These are phyloP conservation scores for Neurospora sp. DNA, from an alignment of 495 filamentous ascomycete species.

Conservation along the genomic window DNA sequence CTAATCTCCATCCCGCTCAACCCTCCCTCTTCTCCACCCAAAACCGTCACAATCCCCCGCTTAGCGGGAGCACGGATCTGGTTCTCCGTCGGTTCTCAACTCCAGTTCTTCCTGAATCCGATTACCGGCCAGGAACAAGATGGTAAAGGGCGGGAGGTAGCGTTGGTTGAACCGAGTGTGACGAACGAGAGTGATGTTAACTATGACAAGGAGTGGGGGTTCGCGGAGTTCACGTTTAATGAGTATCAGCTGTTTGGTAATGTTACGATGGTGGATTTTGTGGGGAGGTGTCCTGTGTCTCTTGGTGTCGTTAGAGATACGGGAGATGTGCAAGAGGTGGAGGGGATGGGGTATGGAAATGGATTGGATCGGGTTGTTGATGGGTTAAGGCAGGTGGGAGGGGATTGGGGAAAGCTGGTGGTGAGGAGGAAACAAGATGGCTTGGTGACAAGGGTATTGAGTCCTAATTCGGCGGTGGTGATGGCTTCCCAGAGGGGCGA, in stretches of 20 bases:
- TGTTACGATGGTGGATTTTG: conserved; percentile 68
- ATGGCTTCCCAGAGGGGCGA: conserved; percentile 20
- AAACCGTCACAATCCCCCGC: conserved; percentile 53
- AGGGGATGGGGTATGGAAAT: conserved; percentile 24
- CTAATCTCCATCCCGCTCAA: conserved; percentile 57
- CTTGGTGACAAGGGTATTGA: conserved; percentile 38
- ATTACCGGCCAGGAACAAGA: not conserved
- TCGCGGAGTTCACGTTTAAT: conserved; percentile 69
- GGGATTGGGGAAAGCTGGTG: conserved; percentile 56
- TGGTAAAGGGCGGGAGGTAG: conserved; percentile 29
- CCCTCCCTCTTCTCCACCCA: conserved; percentile 32
- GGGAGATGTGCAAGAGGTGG: conserved; percentile 35
- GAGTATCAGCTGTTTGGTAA: conserved; percentile 58
- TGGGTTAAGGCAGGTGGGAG: conserved; percentile 28
- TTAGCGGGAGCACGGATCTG: conserved; percentile 60
- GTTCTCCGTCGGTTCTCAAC: conserved; percentile 49
- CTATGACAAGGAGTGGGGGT: conserved; percentile 53
- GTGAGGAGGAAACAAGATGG: conserved; percentile 15
- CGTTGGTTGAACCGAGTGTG: conserved; percentile 59
- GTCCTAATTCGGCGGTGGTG: conserved; percentile 53
- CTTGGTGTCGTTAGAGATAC: too few species aligned
- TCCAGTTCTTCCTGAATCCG: conserved; percentile 63
- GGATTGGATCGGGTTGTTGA: not conserved
- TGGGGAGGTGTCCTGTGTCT: conserved; percentile 16
- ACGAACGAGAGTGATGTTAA: conserved; percentile 58